These are phyloP conservation scores for Parmelia sp. DNA, from an alignment of 495 filamentous ascomycete genomes.

Conservation along the genomic window DNA sequence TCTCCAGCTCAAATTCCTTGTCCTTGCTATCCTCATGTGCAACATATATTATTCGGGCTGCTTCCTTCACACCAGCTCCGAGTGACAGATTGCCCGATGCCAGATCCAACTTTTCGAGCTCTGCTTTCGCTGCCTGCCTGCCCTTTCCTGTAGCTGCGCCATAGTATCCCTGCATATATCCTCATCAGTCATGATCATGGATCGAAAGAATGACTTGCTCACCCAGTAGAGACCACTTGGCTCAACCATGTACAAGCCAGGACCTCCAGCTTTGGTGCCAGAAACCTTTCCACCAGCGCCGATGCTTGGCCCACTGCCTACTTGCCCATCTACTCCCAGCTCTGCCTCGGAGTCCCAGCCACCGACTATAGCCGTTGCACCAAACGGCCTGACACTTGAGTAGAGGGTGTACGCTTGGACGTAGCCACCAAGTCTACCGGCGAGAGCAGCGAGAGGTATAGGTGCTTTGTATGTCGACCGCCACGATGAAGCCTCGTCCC, in stretches of 20 bases:
- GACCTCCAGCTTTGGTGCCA: conserved; percentile 73
- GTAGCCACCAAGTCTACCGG: conserved; percentile 86
- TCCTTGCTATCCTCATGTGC: conserved; percentile 96
- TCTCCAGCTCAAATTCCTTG: conserved; percentile 98
- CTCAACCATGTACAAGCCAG: conserved; percentile 96
- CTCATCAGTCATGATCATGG: conserved; percentile 1
- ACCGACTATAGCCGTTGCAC: conserved; percentile 87
- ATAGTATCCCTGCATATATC: conserved; percentile 70
- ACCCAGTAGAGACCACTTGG: conserved; percentile 94
- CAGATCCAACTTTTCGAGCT: conserved; percentile 96
- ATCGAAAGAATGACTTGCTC: conserved; percentile 24
- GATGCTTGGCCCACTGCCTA: conserved; percentile 67
- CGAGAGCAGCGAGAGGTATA: conserved; percentile 78
- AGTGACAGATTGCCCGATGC: conserved; percentile 67
- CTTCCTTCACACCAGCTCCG: conserved; percentile 86
- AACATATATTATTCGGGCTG: conserved; percentile 90
- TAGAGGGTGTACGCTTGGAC: conserved; percentile 97
- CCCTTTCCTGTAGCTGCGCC: conserved; percentile 96
- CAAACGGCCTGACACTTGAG: conserved; percentile 91
- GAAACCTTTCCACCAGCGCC: conserved; percentile 75
- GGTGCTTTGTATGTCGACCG: conserved; percentile 84
- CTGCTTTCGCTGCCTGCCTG: conserved; percentile 89
- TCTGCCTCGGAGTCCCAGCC: conserved; percentile 87
- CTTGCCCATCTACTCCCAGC: conserved; percentile 74
- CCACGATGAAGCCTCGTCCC: conserved; percentile 88